Base-by-base conservation (phyloP, 2,329 filamentous ascomycete genomes). In the Neoarthrinium moseri region DNA sequence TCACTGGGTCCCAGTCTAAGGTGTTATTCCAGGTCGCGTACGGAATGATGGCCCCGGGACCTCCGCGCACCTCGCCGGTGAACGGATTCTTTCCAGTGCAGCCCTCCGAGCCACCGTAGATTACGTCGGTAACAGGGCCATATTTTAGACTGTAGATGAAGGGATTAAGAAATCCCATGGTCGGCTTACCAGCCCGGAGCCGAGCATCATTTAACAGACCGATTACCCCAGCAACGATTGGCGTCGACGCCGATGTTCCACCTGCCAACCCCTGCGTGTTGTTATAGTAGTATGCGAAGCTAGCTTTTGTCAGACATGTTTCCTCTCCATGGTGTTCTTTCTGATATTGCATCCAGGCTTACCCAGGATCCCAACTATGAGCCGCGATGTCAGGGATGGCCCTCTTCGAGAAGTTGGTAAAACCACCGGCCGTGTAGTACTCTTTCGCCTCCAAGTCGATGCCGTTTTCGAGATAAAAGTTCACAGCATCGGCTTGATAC, bases 1-100 rank as follows among this genome's bases (percentile, higher is more conserved):
- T 77, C 4, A 75, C 69, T 2, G 69, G 65, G 51, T 79, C 75
- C 56, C 68, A 79, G 0, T 75, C 75, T 7, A 11, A 38, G 2
- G 64, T 68, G 38, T 67, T 70, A 43, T 61, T 61, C 58, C 58
- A 61, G 5, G 53, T 46, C 10, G 56, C 56, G 30, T 49, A 57
- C 17, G 55, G 57, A 7, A 61, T 57, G 22, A 53, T 42, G 17
- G n/a, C n/a, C n/a, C 57, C 59, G 8, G 53, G 56, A n/a, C 52
- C 58, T 17, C 51, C 50, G 17, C 56, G 47, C 32, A 43, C 33
- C 29, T 46, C 46, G 6, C 56, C 56, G 6, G 50, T 51, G 37
- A 57, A 55, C 46, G 54, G 41, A 29, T 59, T 52, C 8, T 52
- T 45, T 18, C 56, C 56, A 39, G 43, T 50, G 34, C 56, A 59